Percentiles rank a stretch among this genome's conserved stretches.
Conservation (phyloP, 805 yeast species). For the Ogataea kodamae region DNA sequence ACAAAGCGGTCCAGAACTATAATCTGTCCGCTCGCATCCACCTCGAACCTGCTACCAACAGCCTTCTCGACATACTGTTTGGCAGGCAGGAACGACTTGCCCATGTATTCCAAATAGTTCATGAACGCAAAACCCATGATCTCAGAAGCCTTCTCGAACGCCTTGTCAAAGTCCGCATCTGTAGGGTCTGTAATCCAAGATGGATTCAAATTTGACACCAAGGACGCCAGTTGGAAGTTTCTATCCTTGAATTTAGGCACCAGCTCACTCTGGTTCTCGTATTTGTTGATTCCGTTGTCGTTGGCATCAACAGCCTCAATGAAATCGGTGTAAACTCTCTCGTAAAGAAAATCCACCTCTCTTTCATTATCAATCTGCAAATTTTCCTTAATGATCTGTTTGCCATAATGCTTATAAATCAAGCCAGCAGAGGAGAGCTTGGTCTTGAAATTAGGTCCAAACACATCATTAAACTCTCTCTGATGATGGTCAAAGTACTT, state of each 20-base stretch:
- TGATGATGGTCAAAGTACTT: slow-evolving; percentile 96
- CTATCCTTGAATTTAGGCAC: slow-evolving; percentile 66
- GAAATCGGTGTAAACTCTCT: slow-evolving; percentile 79
- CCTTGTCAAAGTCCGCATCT: slow-evolving; percentile 62
- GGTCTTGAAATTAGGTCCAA: slow-evolving; percentile 60
- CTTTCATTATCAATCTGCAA: slow-evolving; percentile 38
- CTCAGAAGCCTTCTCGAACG: slow-evolving; percentile 66
- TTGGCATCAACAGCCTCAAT: slow-evolving; percentile 93
- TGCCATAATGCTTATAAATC: slow-evolving; percentile 82
- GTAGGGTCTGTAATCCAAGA: slow-evolving; percentile 70
- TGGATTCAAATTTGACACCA: slow-evolving; percentile 81
- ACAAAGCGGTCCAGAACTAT: slow-evolving; percentile 71
- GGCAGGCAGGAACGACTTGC: slow-evolving; percentile 90
- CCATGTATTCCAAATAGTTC: slow-evolving; percentile 63
- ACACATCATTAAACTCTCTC: slow-evolving; percentile 79
- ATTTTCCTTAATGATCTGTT: slow-evolving; percentile 56
- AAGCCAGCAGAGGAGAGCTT: slow-evolving; percentile 93
- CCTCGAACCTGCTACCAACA: slow-evolving; percentile 53
- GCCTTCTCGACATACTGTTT: slow-evolving; percentile 73
- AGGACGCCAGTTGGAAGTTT: slow-evolving; percentile 71
- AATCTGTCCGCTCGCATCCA: slow-evolving; percentile 69
- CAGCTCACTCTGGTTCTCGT: slow-evolving; percentile 46
- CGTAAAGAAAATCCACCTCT: slow-evolving; percentile 62
- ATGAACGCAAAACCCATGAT: slow-evolving; percentile 82
- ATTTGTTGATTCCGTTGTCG: slow-evolving; percentile 87